phyloP scores from a whole-genome alignment of 2,329 filamentous ascomycete genomes.

The Cytospora chrysosperma region DNA sequence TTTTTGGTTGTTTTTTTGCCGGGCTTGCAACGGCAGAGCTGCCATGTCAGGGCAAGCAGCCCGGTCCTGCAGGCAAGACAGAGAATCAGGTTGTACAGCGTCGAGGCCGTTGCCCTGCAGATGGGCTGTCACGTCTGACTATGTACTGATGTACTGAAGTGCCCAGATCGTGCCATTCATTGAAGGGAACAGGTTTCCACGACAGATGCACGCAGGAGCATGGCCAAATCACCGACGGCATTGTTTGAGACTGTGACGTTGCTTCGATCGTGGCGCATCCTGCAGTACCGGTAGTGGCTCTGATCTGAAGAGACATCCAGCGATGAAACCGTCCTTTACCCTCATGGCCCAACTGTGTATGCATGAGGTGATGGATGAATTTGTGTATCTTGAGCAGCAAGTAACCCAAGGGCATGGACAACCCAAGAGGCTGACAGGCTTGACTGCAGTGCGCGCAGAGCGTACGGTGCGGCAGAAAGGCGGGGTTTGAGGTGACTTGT shows the following conservation, averaged over 20 bases:
- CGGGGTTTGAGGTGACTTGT: not conserved
- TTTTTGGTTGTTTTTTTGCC: too few relatives aligned
- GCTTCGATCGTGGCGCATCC: not conserved
- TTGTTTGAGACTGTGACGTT: not conserved
- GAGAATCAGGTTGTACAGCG: slow-evolving; percentile 8
- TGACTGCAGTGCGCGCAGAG: too few relatives aligned
- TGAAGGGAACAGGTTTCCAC: too few relatives aligned
- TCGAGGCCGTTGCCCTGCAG: slow-evolving; percentile 8
- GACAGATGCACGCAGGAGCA: too few relatives aligned
- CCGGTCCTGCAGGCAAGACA: slow-evolving; percentile 16
- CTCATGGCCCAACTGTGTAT: not conserved
- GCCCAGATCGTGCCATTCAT: slow-evolving; percentile 9
- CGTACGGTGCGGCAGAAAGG: not conserved
- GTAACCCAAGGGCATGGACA: not conserved
- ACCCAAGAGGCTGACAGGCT: too few relatives aligned
- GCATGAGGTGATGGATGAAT: too few relatives aligned
- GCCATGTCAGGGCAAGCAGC: slow-evolving; percentile 9
- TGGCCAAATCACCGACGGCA: not conserved
- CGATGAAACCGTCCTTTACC: not conserved
- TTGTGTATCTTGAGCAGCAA: too few relatives aligned
- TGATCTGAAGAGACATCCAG: not conserved
- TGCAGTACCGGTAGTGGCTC: not conserved
- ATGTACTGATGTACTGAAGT: not conserved
- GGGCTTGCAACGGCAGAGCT: not conserved
- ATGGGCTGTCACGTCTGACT: slow-evolving; percentile 1